A percentile compares a stretch with the other conserved stretches of the same genome.
phyloP scores from a whole-genome alignment of 768 basidiomycete genomes.

The Mycena latifolia region DNA sequence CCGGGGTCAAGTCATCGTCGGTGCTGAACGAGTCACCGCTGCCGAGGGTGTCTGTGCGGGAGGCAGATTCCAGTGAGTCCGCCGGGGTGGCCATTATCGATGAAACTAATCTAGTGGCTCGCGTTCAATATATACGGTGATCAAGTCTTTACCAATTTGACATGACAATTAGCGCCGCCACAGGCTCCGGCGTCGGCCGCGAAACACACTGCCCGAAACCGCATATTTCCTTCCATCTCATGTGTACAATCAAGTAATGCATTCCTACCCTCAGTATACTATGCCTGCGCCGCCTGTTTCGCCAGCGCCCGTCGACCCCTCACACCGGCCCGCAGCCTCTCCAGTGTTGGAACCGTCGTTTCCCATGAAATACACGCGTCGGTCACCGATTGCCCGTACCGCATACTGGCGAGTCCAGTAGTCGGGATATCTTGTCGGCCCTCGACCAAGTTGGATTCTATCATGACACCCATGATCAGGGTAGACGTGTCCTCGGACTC shows the following conservation, averaged over 20 bases:
- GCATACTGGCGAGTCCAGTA: conserved; percentile 77
- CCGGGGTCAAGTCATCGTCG: conserved; percentile 13
- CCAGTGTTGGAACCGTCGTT: conserved; percentile 82
- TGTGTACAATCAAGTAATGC: too few relatives aligned
- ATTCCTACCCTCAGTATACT: background rate
- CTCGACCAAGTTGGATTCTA: conserved; percentile 92
- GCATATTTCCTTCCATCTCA: too few relatives aligned
- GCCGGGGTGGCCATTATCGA: background rate
- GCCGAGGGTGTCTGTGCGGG: conserved; percentile 20
- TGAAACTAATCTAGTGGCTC: too few relatives aligned
- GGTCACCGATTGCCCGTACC: conserved; percentile 89
- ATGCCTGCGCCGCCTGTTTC: conserved; percentile 44
- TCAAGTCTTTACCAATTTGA: too few relatives aligned
- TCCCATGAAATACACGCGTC: conserved; percentile 95
- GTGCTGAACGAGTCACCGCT: conserved; percentile 11
- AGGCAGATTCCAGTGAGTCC: background rate
- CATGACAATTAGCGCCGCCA: too few relatives aligned
- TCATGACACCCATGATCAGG: conserved; percentile 93
- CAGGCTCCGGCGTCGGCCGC: too few relatives aligned
- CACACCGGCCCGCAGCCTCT: conserved; percentile 91
- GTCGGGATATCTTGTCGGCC: conserved; percentile 89
- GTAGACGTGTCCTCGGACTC: conserved; percentile 76
- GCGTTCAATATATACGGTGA: too few relatives aligned
- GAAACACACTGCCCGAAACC: too few relatives aligned
- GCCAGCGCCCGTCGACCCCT: conserved; percentile 74